Evolutionary conservation across 768 basidiomycete genomes (phyloP).

Genomic region (Tubosaeta brunneosetosa): DNA sequence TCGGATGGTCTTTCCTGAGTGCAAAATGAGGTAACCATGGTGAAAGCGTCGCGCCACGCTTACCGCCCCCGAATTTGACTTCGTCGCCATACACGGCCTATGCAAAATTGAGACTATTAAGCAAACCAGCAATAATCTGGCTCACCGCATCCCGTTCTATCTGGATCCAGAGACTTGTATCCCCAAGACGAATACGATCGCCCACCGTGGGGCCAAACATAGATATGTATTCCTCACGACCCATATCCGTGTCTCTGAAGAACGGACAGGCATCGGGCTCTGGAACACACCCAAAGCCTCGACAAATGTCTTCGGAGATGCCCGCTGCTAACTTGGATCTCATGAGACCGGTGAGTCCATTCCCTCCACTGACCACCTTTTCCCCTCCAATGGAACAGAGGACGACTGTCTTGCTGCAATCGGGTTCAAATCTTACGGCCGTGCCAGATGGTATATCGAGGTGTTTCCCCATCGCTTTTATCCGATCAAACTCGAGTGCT

Average conservation of each 20-base stretch:
- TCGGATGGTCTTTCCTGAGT: slow-evolving; percentile 80
- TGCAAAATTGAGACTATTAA: background rate
- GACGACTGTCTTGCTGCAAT: slow-evolving; percentile 78
- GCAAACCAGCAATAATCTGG: background rate
- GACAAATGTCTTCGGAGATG: slow-evolving; percentile 15
- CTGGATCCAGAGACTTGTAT: slow-evolving; percentile 87
- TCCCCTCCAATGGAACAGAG: slow-evolving; percentile 76
- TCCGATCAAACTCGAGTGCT: slow-evolving; percentile 76
- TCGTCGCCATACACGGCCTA: slow-evolving; percentile 92
- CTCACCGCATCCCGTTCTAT: slow-evolving; percentile 80
- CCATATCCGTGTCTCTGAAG: slow-evolving; percentile 48
- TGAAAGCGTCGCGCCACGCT: slow-evolving; percentile 2
- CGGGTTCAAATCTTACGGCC: slow-evolving; percentile 95
- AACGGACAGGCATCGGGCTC: slow-evolving; percentile 61
- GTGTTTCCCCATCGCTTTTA: slow-evolving; percentile 72
- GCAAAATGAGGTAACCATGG: background rate
- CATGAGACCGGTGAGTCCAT: slow-evolving; percentile 40
- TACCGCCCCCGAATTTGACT: slow-evolving; percentile 95
- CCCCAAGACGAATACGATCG: slow-evolving; percentile 83
- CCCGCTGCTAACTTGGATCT: slow-evolving; percentile 51
- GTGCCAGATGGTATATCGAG: slow-evolving; percentile 94
- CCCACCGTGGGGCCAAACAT: slow-evolving; percentile 97
- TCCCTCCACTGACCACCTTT: slow-evolving; percentile 73
- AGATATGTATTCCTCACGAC: slow-evolving; percentile 72
- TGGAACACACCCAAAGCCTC: slow-evolving; percentile 65